phyloP scores from a whole-genome alignment of 148 eudicot genomes.

The Amaranthus cruentus region DNA sequence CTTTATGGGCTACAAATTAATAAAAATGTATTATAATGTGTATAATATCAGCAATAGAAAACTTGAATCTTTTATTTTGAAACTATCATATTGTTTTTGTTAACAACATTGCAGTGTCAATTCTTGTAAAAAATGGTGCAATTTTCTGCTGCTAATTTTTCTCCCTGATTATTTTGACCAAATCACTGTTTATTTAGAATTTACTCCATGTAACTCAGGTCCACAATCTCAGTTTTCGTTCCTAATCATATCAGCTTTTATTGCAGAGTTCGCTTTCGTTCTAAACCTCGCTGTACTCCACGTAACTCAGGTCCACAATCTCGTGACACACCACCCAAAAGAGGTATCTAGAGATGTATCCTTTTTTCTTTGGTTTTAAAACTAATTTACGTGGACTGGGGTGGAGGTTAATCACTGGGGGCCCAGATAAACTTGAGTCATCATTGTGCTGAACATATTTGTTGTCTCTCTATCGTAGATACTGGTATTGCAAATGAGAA shows the following conservation, averaged over 20 bases:
- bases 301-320: constrained; percentile 85
- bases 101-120: not conserved
- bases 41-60: not conserved
- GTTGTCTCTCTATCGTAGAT: constrained; percentile 39
- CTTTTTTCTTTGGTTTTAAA: not conserved
- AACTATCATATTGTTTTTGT: not conserved
- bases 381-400: not conserved
- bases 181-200: not conserved
- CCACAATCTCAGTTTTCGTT: not conserved
- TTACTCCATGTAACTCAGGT: not conserved
- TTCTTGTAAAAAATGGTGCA: not conserved
- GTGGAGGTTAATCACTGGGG: constrained; percentile 9
- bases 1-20: not conserved
- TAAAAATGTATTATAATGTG: not conserved
- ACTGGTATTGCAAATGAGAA: constrained; percentile 98
- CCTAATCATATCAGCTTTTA: constrained; percentile 8
- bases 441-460: constrained; percentile 15
- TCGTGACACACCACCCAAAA: constrained; percentile 93
- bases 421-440: constrained; percentile 13
- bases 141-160: not conserved
- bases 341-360: constrained; percentile 48
- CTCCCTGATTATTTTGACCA: not conserved
- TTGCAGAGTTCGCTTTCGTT: constrained; percentile 56
- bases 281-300: constrained; percentile 76
- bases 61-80: not conserved